These are phyloP conservation scores for Pleurotus giganteus DNA, from an alignment of 768 basidiomycete genomes.

Conservation along the genomic window DNA sequence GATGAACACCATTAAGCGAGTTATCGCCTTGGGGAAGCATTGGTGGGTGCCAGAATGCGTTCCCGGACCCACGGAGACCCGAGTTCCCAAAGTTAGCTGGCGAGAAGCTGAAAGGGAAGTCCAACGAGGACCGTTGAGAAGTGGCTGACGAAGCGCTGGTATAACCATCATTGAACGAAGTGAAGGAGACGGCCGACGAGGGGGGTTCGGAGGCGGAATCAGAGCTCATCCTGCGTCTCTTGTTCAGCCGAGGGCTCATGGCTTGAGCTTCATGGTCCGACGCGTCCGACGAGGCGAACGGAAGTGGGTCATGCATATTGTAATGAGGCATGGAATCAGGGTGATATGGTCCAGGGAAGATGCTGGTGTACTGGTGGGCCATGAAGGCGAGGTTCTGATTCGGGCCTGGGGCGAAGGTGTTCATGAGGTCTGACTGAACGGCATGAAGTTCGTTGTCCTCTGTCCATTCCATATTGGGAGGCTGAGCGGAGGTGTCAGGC, in stretches of 20 bases:
- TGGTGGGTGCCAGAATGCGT: conserved; percentile 79
- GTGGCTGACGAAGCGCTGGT: conserved; percentile 55
- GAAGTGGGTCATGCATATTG: conserved; percentile 50
- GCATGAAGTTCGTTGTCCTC: conserved; percentile 42
- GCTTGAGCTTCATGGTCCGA: conserved; percentile 27
- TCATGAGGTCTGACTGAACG: conserved; percentile 51
- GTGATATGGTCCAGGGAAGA: conserved; percentile 71
- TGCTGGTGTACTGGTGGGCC: conserved; percentile 35
- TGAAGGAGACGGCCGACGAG: conserved; percentile 63
- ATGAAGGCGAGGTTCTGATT: conserved; percentile 23
- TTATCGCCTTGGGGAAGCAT: conserved; percentile 57
- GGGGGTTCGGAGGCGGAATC: conserved; percentile 50
- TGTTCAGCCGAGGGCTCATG: conserved; percentile 50
- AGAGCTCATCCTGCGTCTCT: conserved; percentile 73
- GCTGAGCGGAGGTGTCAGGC: conserved; percentile 59
- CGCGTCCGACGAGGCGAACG: conserved; percentile 47
- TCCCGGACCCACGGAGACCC: conserved; percentile 49
- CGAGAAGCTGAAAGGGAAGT: conserved; percentile 61
- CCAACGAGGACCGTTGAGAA: conserved; percentile 52
- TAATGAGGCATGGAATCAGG: conserved; percentile 66
- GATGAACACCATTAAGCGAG: conserved; percentile 61
- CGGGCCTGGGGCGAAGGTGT: conserved; percentile 38
- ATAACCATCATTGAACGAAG: conserved; percentile 61
- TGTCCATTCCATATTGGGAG: conserved; percentile 42
- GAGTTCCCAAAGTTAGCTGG: conserved; percentile 44